These are phyloP conservation scores for Eimeria sp. DNA, from an alignment of 169 alveolate genomes.

Conservation along the genomic window DNA sequence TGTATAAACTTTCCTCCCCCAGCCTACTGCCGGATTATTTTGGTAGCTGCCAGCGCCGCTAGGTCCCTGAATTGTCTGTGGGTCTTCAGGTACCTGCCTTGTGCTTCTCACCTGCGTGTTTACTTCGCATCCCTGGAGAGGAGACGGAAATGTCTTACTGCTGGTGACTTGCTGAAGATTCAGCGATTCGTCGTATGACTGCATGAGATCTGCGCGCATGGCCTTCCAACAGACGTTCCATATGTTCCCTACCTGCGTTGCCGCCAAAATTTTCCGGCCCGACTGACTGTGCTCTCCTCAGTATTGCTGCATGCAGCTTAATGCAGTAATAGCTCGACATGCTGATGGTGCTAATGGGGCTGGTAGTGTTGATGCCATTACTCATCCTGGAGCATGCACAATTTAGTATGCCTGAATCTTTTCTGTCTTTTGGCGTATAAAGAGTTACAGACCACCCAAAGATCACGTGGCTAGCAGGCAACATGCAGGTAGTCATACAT, in stretches of 20 bases:
- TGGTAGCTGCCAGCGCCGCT: not conserved
- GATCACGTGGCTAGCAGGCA: not conserved
- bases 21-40: not conserved
- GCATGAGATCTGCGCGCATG: not conserved
- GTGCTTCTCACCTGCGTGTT: not conserved
- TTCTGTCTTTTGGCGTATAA: not conserved
- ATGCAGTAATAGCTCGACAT: not conserved
- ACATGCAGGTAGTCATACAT: not conserved
- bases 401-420: not conserved
- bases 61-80: not conserved
- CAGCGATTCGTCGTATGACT: conserved; percentile 32
- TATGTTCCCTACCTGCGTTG: not conserved
- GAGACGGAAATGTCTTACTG: conserved; percentile 21
- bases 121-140: conserved; percentile 31
- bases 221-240: not conserved
- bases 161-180: conserved; percentile 38
- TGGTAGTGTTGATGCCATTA: not conserved
- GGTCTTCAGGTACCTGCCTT: conserved; percentile 34
- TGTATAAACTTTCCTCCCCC: not conserved
- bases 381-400: not conserved
- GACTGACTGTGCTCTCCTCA: not conserved
- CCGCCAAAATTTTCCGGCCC: not conserved
- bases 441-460: not conserved
- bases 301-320: not conserved
- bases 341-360: not conserved